Evolutionary conservation across 208 protist species (phyloP), one percentile per base, ranked within the genome.

Genomic region (Acanthamoeba royreba): DNA sequence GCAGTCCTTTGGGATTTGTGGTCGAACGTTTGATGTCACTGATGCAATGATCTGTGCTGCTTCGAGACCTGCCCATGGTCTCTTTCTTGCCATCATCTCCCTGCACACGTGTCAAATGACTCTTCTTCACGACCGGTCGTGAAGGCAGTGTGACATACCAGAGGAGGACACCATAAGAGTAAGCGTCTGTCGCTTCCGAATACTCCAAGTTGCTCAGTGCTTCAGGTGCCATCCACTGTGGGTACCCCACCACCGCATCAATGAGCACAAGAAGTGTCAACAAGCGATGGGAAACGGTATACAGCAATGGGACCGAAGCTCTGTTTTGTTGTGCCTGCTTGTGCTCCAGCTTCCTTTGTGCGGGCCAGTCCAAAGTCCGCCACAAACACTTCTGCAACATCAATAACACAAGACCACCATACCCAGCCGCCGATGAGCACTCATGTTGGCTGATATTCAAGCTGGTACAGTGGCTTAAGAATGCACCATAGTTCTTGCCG

Each of bases 171-270:
- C 86, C 86, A 49, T 74, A 92, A 13, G 86, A 92, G 43, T 74
- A 92, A 55, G 86, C 86, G 53, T 92, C 86, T 4, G n/a, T 31
- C 53, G 86, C 86, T 74, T 92, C 86, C 31, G 31, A 47, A 28
- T 92, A 92, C n/a, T 92, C 42, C 40, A 46, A 55, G 0, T 42
- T 25, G 9, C 46, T 28, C 86, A 92, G 46, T 1, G 86, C 86
- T 40, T 92, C 86, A 7, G 86, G 86, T 40, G 86, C 86, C 86
- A 92, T 92, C 86, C 86, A 92, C 55, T 92, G 35, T 63, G 35
- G 11, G 35, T 15, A 22, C n/a, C n/a, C 13, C 11, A 15, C 11
- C 66, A 8, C 8, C 31, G 35, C 11, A 22, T 8, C n/a, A 8
- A 40, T 15, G n/a, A 31, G 17, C 35, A 61, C 22, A 3, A 61